Base-by-base conservation (phyloP, 2,329 filamentous ascomycete species). In the Colletotrichum magnum region DNA sequence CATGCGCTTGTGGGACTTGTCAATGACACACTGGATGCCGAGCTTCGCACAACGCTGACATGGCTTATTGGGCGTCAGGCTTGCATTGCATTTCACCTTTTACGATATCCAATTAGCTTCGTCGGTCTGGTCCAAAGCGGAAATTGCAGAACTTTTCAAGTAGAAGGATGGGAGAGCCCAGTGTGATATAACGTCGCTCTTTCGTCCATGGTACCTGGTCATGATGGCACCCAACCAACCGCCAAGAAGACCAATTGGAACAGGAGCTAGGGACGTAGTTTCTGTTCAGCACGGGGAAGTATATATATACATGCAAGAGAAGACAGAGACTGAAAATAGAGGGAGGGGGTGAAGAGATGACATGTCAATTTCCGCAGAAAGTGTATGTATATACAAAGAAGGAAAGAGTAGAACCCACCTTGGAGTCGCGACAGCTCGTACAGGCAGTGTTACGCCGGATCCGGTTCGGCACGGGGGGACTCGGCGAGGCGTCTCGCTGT, bases 31-130 rank as follows among this genome's bases (percentile, higher is more conserved):
- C 18, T 78, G 73, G 36, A 84, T 75, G 47, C 80, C 75, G 26
- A 85, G 75, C 76, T 85, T 85, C 66, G 79, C 75, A 69, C 84
- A 85, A 54, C 84, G 79, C 68, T 83, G 80, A 62, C 84, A 85
- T 32, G 82, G 80, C 72, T 83, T 78, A 58, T 81, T 81, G 2
- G 77, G 73, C 12, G 75, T 74, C 15, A 76, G 72, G 71, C 80
- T 83, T 18, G 81, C 77, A 72, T 81, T 81, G 74, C 84, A 85
- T 64, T 82, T 81, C 28, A 85, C 83, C 83, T 85, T 71, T 53
- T 53, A 58, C 56, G 24, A 39, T 41, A 18, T 21, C 50, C 16
- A 18, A 47, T 67, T 60, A 61, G 57, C 62, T 39, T 32, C 18
- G 3, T 47, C 28, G 48, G 18, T 32, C 50, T 53, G 36, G n/a